phyloP scores from a whole-genome alignment of 257 asterid genomes.

The Nicotiana tomentosiformis region DNA sequence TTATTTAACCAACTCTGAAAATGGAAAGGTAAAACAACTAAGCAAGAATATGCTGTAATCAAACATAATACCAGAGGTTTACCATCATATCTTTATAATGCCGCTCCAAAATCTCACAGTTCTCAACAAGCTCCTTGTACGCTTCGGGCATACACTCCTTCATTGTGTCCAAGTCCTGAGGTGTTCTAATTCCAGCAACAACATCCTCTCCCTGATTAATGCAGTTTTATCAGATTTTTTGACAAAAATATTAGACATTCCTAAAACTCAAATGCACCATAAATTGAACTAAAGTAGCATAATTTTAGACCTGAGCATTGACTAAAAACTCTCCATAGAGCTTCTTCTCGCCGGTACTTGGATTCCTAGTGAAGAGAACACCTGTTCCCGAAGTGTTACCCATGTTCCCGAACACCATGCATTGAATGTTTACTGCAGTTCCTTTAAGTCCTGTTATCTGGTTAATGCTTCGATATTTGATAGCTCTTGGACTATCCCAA shows the following conservation, averaged over 20 bases:
- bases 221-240: conserved; percentile 2
- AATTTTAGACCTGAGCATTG: conserved; percentile 77
- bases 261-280: neutral
- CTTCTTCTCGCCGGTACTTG: conserved; percentile 90
- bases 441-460: conserved; percentile 87
- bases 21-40: neutral
- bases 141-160: conserved; percentile 78
- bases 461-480: conserved; percentile 73
- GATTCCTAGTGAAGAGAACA: conserved; percentile 89
- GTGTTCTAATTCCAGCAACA: conserved; percentile 96
- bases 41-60: neutral
- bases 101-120: conserved; percentile 73
- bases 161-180: conserved; percentile 81
- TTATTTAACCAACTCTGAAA: neutral
- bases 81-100: conserved; percentile 99
- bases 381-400: conserved; percentile 97
- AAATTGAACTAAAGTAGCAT: neutral
- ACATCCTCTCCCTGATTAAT: conserved; percentile 83
- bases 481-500: conserved; percentile 96
- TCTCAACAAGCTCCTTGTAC: conserved; percentile 73
- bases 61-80: conserved; percentile 1
- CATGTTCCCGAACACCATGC: conserved; percentile 99
- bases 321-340: conserved; percentile 91
- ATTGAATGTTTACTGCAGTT: conserved; percentile 92
- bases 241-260: neutral